phyloP scores from a whole-genome alignment of 768 basidiomycete species.

The Xerocomellus intermedius region DNA sequence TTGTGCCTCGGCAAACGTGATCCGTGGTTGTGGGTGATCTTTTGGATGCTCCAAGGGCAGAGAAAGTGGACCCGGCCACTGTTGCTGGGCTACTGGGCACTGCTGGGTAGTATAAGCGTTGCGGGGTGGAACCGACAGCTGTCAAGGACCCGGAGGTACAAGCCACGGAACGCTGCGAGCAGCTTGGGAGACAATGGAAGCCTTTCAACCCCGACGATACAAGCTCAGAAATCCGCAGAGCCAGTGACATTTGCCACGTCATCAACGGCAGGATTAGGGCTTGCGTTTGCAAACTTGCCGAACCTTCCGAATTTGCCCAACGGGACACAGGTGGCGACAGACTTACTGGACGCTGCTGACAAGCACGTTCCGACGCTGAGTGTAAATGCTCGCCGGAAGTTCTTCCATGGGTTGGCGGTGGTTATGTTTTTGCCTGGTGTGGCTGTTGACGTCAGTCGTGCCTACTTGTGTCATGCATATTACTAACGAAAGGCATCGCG shows the following conservation, averaged over 20 bases:
- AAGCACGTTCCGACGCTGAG: slow-evolving; percentile 87
- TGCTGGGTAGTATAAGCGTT: slow-evolving; percentile 77
- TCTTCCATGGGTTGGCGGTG: slow-evolving; percentile 94
- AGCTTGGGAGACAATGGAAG: slow-evolving; percentile 37
- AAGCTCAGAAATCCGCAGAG: slow-evolving; percentile 21
- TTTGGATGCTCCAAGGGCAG: slow-evolving; percentile 74
- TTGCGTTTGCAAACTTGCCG: slow-evolving; percentile 45
- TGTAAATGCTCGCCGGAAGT: slow-evolving; percentile 91
- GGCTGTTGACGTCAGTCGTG: slow-evolving; percentile 75
- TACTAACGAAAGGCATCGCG: slow-evolving; percentile 13
- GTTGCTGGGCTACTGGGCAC: slow-evolving; percentile 83
- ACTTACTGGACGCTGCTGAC: slow-evolving; percentile 80
- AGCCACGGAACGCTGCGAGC: slow-evolving; percentile 42
- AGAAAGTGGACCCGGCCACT: slow-evolving; percentile 77
- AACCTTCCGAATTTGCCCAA: slow-evolving; percentile 53
- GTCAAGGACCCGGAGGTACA: slow-evolving; percentile 68
- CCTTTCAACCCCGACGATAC: slow-evolving; percentile 28
- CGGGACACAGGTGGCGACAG: slow-evolving; percentile 58
- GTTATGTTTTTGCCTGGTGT: slow-evolving; percentile 97
- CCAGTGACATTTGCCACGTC: slow-evolving; percentile 7
- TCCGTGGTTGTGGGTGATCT: slow-evolving; percentile 84
- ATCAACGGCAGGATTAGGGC: slow-evolving; percentile 30
- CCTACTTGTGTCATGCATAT: slow-evolving; percentile 1
- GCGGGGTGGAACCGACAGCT: slow-evolving; percentile 95
- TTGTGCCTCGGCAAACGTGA: slow-evolving; percentile 80